phyloP scores from a whole-genome alignment of 805 yeast genomes.

The Lachancea sp. region DNA sequence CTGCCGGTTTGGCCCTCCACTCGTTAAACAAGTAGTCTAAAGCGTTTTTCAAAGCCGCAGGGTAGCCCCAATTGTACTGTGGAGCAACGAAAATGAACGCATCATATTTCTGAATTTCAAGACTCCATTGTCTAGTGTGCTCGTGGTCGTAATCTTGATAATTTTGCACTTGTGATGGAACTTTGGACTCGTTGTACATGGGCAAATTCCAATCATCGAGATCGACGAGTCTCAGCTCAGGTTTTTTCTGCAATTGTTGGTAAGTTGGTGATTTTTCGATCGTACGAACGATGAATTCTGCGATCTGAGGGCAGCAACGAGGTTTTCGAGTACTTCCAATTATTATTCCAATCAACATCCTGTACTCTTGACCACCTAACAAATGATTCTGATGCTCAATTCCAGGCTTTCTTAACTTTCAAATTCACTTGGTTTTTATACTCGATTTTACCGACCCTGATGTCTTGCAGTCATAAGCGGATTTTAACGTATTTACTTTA shows the following conservation, averaged over 20 bases:
- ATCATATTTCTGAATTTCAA: conserved; percentile 17
- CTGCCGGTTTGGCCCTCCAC: conserved; percentile 33
- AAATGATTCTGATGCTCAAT: too few relatives aligned
- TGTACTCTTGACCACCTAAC: neutral
- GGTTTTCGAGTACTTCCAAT: conserved; percentile 16
- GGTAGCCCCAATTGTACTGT: conserved; percentile 35
- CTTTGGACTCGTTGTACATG: conserved; percentile 26
- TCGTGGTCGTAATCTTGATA: conserved; percentile 20
- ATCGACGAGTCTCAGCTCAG: conserved; percentile 25
- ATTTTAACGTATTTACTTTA: too few relatives aligned
- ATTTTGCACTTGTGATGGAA: conserved; percentile 22
- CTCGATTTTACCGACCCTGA: too few relatives aligned
- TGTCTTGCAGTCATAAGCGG: too few relatives aligned
- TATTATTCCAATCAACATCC: conserved; percentile 13
- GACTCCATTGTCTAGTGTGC: conserved; percentile 27
- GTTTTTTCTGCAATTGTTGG: neutral
- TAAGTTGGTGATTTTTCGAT: conserved; percentile 5
- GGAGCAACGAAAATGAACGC: conserved; percentile 35
- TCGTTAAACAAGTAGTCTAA: conserved; percentile 33
- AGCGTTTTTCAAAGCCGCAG: conserved; percentile 35
- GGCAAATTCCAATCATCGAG: conserved; percentile 28
- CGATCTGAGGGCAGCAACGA: conserved; percentile 15
- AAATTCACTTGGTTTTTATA: too few relatives aligned
- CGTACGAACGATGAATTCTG: conserved; percentile 12
- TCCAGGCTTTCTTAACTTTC: too few relatives aligned